Evolutionary conservation across 2,329 filamentous ascomycete genomes (phyloP).

Genomic region (Leptosphaerulina australis): DNA sequence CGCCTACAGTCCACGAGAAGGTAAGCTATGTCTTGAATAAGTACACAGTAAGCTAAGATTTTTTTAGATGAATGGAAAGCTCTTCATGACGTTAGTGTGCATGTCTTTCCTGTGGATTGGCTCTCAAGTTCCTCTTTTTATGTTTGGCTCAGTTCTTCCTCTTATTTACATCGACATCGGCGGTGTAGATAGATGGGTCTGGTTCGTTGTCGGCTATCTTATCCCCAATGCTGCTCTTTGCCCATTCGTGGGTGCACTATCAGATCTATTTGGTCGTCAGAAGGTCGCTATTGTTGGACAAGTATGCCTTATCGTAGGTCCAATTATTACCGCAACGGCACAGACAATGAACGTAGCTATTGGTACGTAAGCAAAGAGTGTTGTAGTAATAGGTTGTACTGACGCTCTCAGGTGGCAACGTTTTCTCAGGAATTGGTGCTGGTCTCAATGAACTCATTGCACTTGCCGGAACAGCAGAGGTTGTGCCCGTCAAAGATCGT

Average conservation of each 20-base stretch:
- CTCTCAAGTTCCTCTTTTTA: conserved; percentile 63
- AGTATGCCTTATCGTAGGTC: conserved; percentile 47
- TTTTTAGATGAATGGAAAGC: conserved; percentile 43
- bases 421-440: conserved; percentile 67
- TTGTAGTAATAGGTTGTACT: neutral
- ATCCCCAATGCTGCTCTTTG: conserved; percentile 64
- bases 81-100: conserved; percentile 61
- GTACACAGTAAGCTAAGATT: neutral
- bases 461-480: conserved; percentile 69
- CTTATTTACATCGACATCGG: conserved; percentile 67
- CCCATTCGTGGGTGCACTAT: conserved; percentile 65
- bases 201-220: conserved; percentile 59
- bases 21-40: conserved; percentile 5
- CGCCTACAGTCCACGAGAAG: conserved; percentile 34
- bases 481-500: conserved; percentile 69
- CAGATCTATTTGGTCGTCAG: conserved; percentile 43
- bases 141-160: conserved; percentile 51
- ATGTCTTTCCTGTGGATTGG: conserved; percentile 68
- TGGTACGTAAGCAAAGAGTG: conserved; percentile 18
- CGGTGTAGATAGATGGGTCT: conserved; percentile 65
- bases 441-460: conserved; percentile 73
- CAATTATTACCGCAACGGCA: conserved; percentile 38
- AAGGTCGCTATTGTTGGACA: conserved; percentile 42
- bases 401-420: conserved; percentile 35
- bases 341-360: conserved; percentile 41